Base-by-base conservation (phyloP, 768 basidiomycete species). In the Butyriboletus loyo region DNA sequence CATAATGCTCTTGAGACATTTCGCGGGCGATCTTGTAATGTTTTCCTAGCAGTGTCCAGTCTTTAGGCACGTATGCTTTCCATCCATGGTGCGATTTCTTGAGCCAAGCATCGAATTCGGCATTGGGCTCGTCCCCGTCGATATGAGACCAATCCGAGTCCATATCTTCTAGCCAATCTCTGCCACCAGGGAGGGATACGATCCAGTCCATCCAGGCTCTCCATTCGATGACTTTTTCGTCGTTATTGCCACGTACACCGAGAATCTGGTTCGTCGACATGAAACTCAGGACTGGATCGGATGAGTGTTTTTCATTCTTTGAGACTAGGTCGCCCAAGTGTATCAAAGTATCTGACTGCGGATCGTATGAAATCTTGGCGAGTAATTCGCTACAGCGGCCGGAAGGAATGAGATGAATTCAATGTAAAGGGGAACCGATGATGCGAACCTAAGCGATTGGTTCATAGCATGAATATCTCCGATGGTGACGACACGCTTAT, bases 211-310 rank as follows among this genome's bases (percentile, higher is more conserved):
- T 79, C 92, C 92, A 98, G 2, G 77, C 73, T 24, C 85, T 77
- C 95, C 95, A 97, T 71, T 96, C 89, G 40, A 98, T 78, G 39
- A 94, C 82, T 56, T 79, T 79, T 69, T 98, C 92, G 72, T 98
- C 95, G 64, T 98, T 92, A 66, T 98, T 98, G 0, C 96, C 95
- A 28, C 95, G 83, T 4, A 97, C 92, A 15, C 92, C 93, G 22
- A 78, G 78, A 38, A 92, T 75, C 46, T 83, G 80, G 60, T 86
- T 66, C 9, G 71, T 62, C 3, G 83, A 70, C 77, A 97, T 77
- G 67, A 80, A 90, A 7, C 74, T 68, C 9, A 96, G 71, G 19
- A 88, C 76, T 7, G 79, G 73, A 53, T 86, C 67, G 0, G 89
- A 87, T n/a, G 79, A 77, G 32, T 77, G 56, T n/a, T 56, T 27